Base-by-base conservation (phyloP, 345 rosid genomes). In the Angophora floribunda region DNA sequence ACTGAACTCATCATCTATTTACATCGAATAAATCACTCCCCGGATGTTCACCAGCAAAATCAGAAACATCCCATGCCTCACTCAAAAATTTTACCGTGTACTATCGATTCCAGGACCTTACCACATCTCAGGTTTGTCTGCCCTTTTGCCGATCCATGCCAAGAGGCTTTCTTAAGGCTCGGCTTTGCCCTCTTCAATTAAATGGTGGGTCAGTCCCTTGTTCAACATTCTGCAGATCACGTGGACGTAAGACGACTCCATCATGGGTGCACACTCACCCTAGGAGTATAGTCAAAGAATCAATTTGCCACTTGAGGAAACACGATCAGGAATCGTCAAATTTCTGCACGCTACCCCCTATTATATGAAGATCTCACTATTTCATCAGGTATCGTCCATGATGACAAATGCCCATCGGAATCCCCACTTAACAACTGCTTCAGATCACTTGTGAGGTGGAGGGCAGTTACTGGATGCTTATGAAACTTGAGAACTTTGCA, bases 371-470 rank as follows among this genome's bases (percentile, higher is more conserved):
- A 91, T 91, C 91, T 93, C 88, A 94, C 92, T 91, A 93, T 93
- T 91, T 95, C 99, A 86, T 97, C 99, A 47, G 96, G 96, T n/a
- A 96, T 86, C 14, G 96, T 95, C 99, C 99, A 98, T n/a, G 99
- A 97, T 59, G 93, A 88, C 92, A 98, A 92, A 90, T 97, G 96
- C 89, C 99, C 99, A 45, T 90, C 92, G 44, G 95, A 95, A 91
- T 98, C 99, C 85, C 99, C 99, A 87, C 96, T 98, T 57, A 98
- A 93, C 87, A 98, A 91, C 93, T 98, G 99, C 95, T 96, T 98
- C 90, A 96, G 93, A 90, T 97, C 97, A 63, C 93, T 91, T 22
- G 97, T 94, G 90, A 96, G 94, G 91, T 92, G 91, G 89, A 98
- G 96, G 52, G 99, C 97, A 22, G 99, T 96, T 63, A 98, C 98